Percentiles rank a stretch among this genome's conserved stretches.
These are phyloP conservation scores for Xenoacremonium recifei DNA, from an alignment of 2,329 filamentous ascomycete genomes.

Conservation along the genomic window DNA sequence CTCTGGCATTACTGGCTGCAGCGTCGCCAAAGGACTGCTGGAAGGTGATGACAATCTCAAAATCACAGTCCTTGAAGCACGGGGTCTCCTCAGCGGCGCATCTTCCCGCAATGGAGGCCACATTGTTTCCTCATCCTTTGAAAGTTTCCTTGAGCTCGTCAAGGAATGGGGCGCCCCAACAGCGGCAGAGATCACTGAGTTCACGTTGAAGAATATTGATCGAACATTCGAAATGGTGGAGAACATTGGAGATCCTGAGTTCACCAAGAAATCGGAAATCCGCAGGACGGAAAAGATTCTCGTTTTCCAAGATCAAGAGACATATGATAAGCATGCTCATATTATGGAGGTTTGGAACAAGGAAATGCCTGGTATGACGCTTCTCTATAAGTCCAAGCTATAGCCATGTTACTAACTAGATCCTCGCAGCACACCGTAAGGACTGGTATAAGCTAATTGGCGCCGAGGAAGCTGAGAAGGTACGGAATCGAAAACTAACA, in stretches of 20 bases:
- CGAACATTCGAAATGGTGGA: neutral
- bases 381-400: no score
- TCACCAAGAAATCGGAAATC: constrained; percentile 6
- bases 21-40: constrained; percentile 29
- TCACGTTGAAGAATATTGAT: neutral
- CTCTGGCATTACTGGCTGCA: constrained; percentile 34
- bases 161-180: constrained; percentile 7
- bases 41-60: constrained; percentile 4
- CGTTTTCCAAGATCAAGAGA: no score
- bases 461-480: no score
- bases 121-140: constrained; percentile 2
- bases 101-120: constrained; percentile 31
- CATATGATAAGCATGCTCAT: constrained; percentile 4
- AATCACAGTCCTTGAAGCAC: constrained; percentile 27
- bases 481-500: no score
- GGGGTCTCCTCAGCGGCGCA: constrained; percentile 25
- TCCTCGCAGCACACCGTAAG: no score
- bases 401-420: no score
- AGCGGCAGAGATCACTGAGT: constrained; percentile 3
- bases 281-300: no score
- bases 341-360: constrained; percentile 1
- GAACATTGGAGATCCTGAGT: neutral
- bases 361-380: constrained; percentile 8
- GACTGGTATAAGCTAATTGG: no score
- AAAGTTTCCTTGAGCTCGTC: constrained; percentile 4